These are phyloP conservation scores for Penicillium bovifimosum DNA, from an alignment of 495 filamentous ascomycete species.

Conservation along the genomic window DNA sequence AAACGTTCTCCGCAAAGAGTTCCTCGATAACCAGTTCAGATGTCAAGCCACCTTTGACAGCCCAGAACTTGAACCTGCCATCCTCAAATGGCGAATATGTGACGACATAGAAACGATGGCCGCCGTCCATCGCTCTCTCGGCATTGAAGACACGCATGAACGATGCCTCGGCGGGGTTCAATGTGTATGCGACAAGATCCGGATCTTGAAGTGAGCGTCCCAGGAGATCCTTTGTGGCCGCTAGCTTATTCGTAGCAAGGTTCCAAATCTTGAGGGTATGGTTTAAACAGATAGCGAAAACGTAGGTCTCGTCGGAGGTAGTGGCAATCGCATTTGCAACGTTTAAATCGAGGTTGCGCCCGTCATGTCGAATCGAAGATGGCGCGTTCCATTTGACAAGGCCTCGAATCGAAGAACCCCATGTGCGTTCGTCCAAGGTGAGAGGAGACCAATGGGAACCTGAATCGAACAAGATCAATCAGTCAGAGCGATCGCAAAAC, in stretches of 20 bases:
- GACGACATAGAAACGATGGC: constrained; percentile 64
- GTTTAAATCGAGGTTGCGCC: constrained; percentile 59
- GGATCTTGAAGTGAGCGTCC: constrained; percentile 46
- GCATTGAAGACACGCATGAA: constrained; percentile 68
- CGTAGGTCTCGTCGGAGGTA: constrained; percentile 60
- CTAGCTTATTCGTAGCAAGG: constrained; percentile 62
- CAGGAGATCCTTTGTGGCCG: constrained; percentile 67
- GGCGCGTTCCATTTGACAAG: constrained; percentile 65
- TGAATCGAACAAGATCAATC: constrained; percentile 10
- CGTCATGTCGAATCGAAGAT: constrained; percentile 58
- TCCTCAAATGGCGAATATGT: constrained; percentile 83
- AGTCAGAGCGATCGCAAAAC: background rate
- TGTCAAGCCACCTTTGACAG: constrained; percentile 57
- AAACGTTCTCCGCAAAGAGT: constrained; percentile 51
- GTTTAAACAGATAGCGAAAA: constrained; percentile 82
- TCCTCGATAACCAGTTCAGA: constrained; percentile 63
- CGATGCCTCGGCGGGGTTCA: constrained; percentile 68
- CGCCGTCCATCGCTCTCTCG: constrained; percentile 45
- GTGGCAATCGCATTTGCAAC: constrained; percentile 57
- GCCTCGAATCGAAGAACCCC: constrained; percentile 66
- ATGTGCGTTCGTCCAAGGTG: constrained; percentile 72
- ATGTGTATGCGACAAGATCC: constrained; percentile 60
- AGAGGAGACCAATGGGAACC: constrained; percentile 69
- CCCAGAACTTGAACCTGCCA: constrained; percentile 96
- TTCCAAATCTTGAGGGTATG: constrained; percentile 88